Conservation (phyloP, 2,329 filamentous ascomycete genomes). For the Simplicillium sp. region DNA sequence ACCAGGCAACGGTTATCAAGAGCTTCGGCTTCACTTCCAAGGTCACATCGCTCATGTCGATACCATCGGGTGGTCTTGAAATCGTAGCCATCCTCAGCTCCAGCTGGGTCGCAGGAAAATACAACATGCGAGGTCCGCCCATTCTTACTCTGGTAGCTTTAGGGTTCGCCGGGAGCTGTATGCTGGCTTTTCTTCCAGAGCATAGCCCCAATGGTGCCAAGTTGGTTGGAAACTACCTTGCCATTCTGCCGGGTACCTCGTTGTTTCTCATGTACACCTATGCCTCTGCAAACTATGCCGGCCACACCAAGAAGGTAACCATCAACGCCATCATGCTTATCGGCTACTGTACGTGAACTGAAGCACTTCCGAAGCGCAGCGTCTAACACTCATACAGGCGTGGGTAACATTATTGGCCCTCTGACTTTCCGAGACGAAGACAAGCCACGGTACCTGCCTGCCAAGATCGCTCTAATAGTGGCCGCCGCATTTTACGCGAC, state of each 20-base stretch:
- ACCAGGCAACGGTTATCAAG: conserved; percentile 10
- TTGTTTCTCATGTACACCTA: neutral
- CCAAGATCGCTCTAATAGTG: neutral
- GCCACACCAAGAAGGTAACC: conserved; percentile 1
- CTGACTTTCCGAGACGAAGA: neutral
- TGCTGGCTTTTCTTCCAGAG: neutral
- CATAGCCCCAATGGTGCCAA: neutral
- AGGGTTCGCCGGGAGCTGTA: neutral
- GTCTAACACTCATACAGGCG: neutral
- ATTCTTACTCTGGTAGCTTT: neutral
- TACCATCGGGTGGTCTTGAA: conserved; percentile 9
- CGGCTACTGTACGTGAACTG: neutral
- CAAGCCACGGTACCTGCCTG: conserved; percentile 1
- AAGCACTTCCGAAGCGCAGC: neutral
- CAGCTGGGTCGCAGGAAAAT: neutral
- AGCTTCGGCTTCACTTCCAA: conserved; percentile 10
- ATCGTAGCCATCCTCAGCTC: neutral
- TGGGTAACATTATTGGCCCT: neutral
- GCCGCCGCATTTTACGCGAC: neutral
- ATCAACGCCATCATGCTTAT: conserved; percentile 1
- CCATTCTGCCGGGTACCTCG: neutral
- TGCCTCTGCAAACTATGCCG: neutral
- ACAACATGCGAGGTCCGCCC: neutral
- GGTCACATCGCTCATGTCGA: conserved; percentile 8
- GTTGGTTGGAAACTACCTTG: neutral